Percentiles rank a stretch among this genome's conserved stretches.
Evolutionary conservation across 1,139 yeast species (phyloP).

Genomic region (Geotrichum bryndzae): DNA sequence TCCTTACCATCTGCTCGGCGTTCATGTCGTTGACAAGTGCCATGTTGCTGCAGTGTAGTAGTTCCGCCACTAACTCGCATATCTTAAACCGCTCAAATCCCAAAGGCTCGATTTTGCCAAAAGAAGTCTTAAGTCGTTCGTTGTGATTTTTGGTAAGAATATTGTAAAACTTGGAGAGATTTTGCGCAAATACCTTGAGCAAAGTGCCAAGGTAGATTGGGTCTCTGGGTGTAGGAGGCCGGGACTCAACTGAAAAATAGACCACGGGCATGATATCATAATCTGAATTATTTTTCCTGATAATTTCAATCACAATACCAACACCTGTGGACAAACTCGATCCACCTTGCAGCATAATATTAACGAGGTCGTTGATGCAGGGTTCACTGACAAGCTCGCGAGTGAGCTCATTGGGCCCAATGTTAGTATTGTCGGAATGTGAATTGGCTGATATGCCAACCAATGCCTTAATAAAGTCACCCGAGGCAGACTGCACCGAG

Average conservation of each 20-base stretch:
- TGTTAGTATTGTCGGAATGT: constrained; percentile 72
- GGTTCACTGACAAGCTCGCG: constrained; percentile 78
- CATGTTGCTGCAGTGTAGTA: constrained; percentile 95
- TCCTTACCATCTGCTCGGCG: constrained; percentile 71
- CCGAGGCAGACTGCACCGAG: constrained; percentile 85
- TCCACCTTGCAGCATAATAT: constrained; percentile 87
- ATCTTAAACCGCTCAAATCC: constrained; percentile 95
- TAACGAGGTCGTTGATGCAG: constrained; percentile 58
- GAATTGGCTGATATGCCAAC: constrained; percentile 91
- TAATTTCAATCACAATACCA: constrained; percentile 90
- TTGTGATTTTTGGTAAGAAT: constrained; percentile 41
- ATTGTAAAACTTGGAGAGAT: constrained; percentile 62
- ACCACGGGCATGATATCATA: constrained; percentile 87
- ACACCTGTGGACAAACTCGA: constrained; percentile 92
- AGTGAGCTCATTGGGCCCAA: constrained; percentile 93
- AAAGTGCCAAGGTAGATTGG: constrained; percentile 89
- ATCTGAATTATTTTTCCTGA: constrained; percentile 91
- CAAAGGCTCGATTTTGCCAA: constrained; percentile 74
- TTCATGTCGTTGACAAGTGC: constrained; percentile 78
- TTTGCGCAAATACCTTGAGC: constrained; percentile 70
- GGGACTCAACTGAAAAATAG: constrained; percentile 79
- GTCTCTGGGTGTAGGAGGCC: constrained; percentile 92
- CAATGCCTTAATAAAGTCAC: constrained; percentile 89
- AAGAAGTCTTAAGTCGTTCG: constrained; percentile 55
- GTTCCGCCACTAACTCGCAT: constrained; percentile 90